Conservation (phyloP, 2,329 filamentous ascomycete species). For the Alternaria atra region DNA sequence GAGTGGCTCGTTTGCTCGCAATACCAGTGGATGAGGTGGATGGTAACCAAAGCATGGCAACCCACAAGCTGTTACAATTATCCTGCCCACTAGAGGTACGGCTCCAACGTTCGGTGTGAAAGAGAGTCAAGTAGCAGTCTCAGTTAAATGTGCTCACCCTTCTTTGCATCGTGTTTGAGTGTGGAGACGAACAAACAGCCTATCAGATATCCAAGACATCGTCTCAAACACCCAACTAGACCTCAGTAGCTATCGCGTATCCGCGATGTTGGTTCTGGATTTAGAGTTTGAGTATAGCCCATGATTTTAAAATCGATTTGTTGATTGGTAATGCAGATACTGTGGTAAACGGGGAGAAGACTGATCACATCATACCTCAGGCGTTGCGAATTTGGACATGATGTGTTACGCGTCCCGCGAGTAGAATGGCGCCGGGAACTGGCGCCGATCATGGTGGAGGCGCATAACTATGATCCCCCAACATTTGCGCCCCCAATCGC, state of each 20-base stretch:
- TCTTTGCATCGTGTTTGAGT: not conserved
- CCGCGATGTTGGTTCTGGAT: not conserved
- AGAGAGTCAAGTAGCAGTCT: not conserved
- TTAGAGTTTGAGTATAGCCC: not conserved
- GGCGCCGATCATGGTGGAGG: slow-evolving; percentile 2
- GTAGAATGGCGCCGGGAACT: not conserved
- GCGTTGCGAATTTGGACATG: not conserved
- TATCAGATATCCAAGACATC: not conserved
- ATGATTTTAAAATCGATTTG: not conserved
- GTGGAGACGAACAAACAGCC: not conserved
- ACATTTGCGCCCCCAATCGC: not conserved
- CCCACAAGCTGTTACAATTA: not conserved
- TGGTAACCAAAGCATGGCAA: not conserved
- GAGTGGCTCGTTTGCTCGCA: not conserved
- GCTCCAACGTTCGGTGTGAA: not conserved
- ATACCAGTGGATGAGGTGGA: not conserved
- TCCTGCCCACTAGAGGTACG: no score
- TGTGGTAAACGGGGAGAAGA: not conserved
- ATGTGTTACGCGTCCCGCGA: not conserved
- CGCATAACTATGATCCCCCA: not conserved
- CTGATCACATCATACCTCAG: not conserved
- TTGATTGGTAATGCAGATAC: not conserved
- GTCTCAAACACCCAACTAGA: not conserved
- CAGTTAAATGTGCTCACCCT: not conserved
- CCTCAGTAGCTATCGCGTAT: not conserved